Conservation (phyloP, 2,329 filamentous ascomycete genomes). For the Aspergillus neotritici region DNA sequence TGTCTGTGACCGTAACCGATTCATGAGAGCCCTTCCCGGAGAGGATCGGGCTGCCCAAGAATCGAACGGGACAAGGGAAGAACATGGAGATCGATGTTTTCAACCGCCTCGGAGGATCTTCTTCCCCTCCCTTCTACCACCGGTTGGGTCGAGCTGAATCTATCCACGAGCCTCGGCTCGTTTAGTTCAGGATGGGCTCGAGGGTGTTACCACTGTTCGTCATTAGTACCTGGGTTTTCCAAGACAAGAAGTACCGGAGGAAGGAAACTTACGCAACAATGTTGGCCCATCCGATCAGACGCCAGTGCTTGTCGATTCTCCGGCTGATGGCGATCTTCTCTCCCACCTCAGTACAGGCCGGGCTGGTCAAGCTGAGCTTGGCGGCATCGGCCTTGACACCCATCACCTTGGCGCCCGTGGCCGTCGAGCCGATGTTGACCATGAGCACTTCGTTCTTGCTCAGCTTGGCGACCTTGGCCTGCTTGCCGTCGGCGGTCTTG, state of each 20-base stretch:
- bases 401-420: slow-evolving; percentile 93
- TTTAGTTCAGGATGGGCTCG: slow-evolving; percentile 41
- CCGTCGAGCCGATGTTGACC: slow-evolving; percentile 98
- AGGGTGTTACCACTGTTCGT: slow-evolving; percentile 41
- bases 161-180: slow-evolving; percentile 8
- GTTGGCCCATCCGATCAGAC: slow-evolving; percentile 85
- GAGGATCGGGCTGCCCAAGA: too few relatives aligned
- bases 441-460: slow-evolving; percentile 98
- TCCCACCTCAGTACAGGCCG: slow-evolving; percentile 92
- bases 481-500: slow-evolving; percentile 95
- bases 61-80: too few relatives aligned
- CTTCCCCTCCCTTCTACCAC: slow-evolving; percentile 11
- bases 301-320: slow-evolving; percentile 99
- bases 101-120: slow-evolving; percentile 14
- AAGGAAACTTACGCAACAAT: slow-evolving; percentile 53
- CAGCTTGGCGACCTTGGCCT: slow-evolving; percentile 97
- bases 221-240: slow-evolving; percentile 10
- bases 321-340: slow-evolving; percentile 96
- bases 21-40: neutral
- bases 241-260: neutral
- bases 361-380: slow-evolving; percentile 85
- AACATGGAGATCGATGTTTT: neutral
- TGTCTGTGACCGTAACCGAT: slow-evolving; percentile 26
- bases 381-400: slow-evolving; percentile 97
- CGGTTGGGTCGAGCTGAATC: slow-evolving; percentile 10